phyloP scores from a whole-genome alignment of 2,329 filamentous ascomycete species.

The Helminthosporium solani region DNA sequence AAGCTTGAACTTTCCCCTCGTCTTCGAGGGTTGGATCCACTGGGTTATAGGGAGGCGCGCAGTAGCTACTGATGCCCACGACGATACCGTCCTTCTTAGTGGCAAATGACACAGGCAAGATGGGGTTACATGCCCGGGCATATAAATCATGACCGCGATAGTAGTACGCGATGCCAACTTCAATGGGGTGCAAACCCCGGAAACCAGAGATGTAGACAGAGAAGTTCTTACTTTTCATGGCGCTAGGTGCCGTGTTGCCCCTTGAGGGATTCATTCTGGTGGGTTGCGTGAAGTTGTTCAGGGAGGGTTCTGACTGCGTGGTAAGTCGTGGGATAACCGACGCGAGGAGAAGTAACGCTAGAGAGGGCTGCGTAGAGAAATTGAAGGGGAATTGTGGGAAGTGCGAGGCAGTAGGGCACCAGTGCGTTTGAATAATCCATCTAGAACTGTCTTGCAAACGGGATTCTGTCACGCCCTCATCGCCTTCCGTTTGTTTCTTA shows the following conservation, averaged over 20 bases:
- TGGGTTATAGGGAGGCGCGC: conserved; percentile 13
- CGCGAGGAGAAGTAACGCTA: no score
- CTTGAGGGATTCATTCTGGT: no score
- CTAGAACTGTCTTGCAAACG: no score
- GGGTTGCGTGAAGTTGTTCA: not conserved
- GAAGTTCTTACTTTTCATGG: not conserved
- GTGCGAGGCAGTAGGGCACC: no score
- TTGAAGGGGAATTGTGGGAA: no score
- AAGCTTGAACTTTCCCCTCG: conserved; percentile 16
- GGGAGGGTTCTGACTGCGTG: no score
- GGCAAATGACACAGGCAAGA: conserved; percentile 23
- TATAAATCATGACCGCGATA: conserved; percentile 36
- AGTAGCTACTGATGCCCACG: conserved; percentile 6
- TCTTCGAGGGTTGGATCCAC: not conserved
- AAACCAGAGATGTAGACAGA: conserved; percentile 30
- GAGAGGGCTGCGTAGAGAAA: no score
- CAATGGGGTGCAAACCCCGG: conserved; percentile 19
- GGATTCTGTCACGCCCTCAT: no score
- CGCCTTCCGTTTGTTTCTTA: no score
- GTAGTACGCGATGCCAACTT: conserved; percentile 28
- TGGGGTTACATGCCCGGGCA: conserved; percentile 14
- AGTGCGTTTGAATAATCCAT: no score
- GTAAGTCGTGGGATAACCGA: no score
- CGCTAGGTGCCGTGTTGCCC: not conserved
- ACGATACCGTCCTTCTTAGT: conserved; percentile 22